These are phyloP conservation scores for Kodamaea sp. DNA, from an alignment of 1,139 yeast genomes.

Conservation along the genomic window DNA sequence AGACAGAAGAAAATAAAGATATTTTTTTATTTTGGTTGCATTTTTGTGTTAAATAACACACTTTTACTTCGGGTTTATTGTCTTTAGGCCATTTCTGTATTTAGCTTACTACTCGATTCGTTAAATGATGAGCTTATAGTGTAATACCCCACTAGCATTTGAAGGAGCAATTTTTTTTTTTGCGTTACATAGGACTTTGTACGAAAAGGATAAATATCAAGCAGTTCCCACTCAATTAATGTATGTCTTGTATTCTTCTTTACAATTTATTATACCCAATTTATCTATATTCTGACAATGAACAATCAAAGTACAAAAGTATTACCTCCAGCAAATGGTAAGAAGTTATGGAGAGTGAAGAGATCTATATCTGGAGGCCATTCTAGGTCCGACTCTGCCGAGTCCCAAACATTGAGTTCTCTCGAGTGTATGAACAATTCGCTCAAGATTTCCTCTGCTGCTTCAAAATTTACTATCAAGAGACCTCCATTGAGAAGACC, in stretches of 20 bases:
- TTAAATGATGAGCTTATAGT: not conserved
- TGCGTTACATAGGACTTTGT: not conserved
- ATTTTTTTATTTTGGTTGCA: too few relatives aligned
- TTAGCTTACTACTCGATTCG: not conserved
- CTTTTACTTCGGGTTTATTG: too few relatives aligned
- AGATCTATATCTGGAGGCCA: conserved; percentile 22
- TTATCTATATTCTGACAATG: not conserved
- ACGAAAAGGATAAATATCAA: conserved; percentile 4
- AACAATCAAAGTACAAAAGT: conserved; percentile 1
- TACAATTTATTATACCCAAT: not conserved
- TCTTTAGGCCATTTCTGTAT: too few relatives aligned
- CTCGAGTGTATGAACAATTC: conserved; percentile 44
- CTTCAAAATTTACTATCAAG: conserved; percentile 34
- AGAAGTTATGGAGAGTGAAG: conserved; percentile 48
- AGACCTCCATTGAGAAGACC: conserved; percentile 51
- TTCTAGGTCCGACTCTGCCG: conserved; percentile 10
- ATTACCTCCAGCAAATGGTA: conserved; percentile 47
- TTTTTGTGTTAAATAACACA: too few relatives aligned
- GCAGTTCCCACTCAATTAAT: conserved; percentile 1
- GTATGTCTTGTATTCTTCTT: not conserved
- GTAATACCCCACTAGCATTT: not conserved
- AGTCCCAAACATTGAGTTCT: conserved; percentile 19
- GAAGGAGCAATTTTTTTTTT: not conserved
- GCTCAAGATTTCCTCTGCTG: conserved; percentile 39
- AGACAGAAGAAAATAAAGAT: conserved; percentile 3